These are phyloP conservation scores for Monilinia polystroma DNA, from an alignment of 2,329 filamentous ascomycete species.

Conservation along the genomic window DNA sequence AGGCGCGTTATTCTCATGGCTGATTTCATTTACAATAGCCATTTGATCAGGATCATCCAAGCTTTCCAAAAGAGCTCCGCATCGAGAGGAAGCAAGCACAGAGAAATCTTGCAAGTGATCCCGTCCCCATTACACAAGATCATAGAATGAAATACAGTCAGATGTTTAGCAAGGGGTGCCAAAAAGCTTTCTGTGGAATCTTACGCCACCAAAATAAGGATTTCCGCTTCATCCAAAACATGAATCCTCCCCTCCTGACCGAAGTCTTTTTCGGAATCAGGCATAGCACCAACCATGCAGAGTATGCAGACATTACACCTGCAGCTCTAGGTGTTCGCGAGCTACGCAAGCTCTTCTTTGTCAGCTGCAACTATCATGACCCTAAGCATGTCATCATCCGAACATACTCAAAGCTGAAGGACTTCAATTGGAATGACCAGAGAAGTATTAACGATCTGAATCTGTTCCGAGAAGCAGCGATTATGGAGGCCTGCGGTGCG, in stretches of 20 bases:
- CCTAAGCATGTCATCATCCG: slow-evolving; percentile 8
- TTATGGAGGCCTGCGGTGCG: neutral
- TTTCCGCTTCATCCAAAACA: slow-evolving; percentile 12
- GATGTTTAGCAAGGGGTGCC: neutral
- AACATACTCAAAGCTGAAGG: neutral
- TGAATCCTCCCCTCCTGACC: neutral
- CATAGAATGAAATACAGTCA: neutral
- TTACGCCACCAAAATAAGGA: neutral
- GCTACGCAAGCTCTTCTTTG: neutral
- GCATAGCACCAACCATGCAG: neutral
- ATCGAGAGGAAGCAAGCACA: neutral
- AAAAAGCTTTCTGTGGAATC: neutral
- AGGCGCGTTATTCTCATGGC: neutral
- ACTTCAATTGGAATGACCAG: slow-evolving; percentile 7
- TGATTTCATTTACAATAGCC: neutral
- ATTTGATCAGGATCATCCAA: slow-evolving; percentile 1
- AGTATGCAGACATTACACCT: slow-evolving; percentile 12
- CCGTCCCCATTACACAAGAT: neutral
- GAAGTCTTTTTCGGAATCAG: slow-evolving; percentile 4
- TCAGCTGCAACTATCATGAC: slow-evolving; percentile 3
- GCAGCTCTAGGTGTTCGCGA: neutral
- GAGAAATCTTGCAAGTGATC: neutral
- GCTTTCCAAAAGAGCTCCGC: neutral
- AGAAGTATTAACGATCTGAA: neutral
- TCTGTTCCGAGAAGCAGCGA: neutral